phyloP scores from a whole-genome alignment of 176 grass and related monocot species.

The Dendrocalamus sinicus region DNA sequence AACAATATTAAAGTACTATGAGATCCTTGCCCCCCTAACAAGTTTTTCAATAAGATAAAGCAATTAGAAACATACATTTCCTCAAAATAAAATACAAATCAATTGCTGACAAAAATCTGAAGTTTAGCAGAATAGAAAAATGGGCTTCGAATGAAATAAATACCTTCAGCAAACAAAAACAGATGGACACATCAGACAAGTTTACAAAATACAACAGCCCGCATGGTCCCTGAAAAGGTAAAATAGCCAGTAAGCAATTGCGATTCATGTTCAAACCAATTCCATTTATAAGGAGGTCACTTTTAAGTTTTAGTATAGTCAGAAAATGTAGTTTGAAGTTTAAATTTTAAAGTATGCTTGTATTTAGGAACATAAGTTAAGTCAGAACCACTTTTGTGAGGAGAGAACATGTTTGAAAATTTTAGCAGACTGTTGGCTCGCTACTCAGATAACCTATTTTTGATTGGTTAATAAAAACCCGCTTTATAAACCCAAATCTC shows the following conservation, averaged over 20 bases:
- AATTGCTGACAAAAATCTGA: constrained; percentile 9
- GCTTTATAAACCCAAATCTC: not conserved
- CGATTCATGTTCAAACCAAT: constrained; percentile 18
- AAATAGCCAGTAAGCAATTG: constrained; percentile 20
- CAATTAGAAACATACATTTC: not conserved
- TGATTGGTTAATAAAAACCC: not conserved
- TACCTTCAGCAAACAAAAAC: constrained; percentile 48
- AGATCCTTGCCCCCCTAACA: not conserved
- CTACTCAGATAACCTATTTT: constrained; percentile 15
- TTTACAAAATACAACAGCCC: constrained; percentile 75
- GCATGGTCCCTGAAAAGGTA: constrained; percentile 59
- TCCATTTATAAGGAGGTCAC: constrained; percentile 10
- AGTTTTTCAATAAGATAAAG: not conserved
- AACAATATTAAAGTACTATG: not conserved
- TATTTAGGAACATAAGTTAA: constrained; percentile 5
- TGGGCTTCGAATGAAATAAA: constrained; percentile 13
- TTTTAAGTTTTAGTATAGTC: not conserved
- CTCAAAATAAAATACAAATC: not conserved
- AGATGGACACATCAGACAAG: constrained; percentile 16
- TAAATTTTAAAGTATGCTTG: not conserved
- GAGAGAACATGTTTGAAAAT: constrained; percentile 19
- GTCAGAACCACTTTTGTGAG: constrained; percentile 11
- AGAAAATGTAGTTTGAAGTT: not conserved
- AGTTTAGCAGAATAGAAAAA: not conserved
- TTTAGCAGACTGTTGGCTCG: not conserved